A percentile compares a stretch with the other conserved stretches of the same genome.
Evolutionary conservation across 2,329 filamentous ascomycete genomes (phyloP).

Genomic region (Aspergillus sergii): DNA sequence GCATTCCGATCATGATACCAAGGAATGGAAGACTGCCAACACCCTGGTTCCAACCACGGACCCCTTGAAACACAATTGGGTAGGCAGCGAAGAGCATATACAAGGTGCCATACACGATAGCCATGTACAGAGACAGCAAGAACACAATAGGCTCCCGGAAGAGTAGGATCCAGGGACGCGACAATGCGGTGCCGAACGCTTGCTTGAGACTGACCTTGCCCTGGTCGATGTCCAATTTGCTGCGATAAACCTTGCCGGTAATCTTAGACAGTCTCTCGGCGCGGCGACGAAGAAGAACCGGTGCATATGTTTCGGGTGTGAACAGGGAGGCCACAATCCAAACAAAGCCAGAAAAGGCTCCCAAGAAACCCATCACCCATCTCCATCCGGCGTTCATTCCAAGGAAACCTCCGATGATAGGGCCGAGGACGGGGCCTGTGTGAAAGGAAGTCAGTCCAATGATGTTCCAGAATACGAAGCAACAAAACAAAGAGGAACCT

Average conservation of each 20-base stretch:
- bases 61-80: slow-evolving; percentile 52
- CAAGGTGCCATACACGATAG: slow-evolving; percentile 55
- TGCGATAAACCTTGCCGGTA: slow-evolving; percentile 53
- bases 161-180: slow-evolving; percentile 52
- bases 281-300: slow-evolving; percentile 54
- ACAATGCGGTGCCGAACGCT: slow-evolving; percentile 52
- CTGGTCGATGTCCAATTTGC: slow-evolving; percentile 43
- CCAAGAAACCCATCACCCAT: slow-evolving; percentile 67
- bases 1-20: slow-evolving; percentile 49
- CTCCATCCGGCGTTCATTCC: slow-evolving; percentile 67
- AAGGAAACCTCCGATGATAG: slow-evolving; percentile 69
- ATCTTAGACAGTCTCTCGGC: slow-evolving; percentile 52
- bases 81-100: slow-evolving; percentile 58
- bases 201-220: slow-evolving; percentile 43
- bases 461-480: neutral
- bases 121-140: slow-evolving; percentile 53
- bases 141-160: slow-evolving; percentile 56
- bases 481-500: slow-evolving; percentile 1
- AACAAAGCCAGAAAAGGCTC: slow-evolving; percentile 64
- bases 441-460: neutral
- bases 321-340: slow-evolving; percentile 45
- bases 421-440: slow-evolving; percentile 60
- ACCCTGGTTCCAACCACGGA: slow-evolving; percentile 51
- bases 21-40: slow-evolving; percentile 53
- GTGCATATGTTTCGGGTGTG: slow-evolving; percentile 48